phyloP scores from a whole-genome alignment of 805 yeast genomes.

The Wickerhamomyces ciferrii region DNA sequence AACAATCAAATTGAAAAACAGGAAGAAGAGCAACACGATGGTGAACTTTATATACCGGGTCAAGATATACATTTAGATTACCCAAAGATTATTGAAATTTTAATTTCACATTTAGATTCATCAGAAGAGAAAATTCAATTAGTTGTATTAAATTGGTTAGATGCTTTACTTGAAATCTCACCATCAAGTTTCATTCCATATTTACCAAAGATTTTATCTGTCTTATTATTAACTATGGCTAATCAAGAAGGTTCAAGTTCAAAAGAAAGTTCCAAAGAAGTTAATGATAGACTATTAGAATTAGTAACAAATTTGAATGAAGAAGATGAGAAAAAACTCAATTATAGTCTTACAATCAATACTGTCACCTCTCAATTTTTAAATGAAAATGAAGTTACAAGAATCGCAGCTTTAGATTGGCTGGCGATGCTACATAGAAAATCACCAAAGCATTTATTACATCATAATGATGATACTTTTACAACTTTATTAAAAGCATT shows the following conservation, averaged over 20 bases:
- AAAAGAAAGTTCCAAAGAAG: constrained; percentile 45
- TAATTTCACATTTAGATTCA: constrained; percentile 70
- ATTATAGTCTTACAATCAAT: constrained; percentile 58
- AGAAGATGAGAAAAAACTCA: constrained; percentile 29
- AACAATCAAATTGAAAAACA: constrained; percentile 10
- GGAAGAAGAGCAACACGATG: constrained; percentile 29
- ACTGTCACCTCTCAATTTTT: constrained; percentile 68
- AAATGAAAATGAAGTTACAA: constrained; percentile 73
- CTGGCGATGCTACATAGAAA: constrained; percentile 71
- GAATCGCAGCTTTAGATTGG: constrained; percentile 89
- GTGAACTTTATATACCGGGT: constrained; percentile 60
- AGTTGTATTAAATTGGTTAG: constrained; percentile 80
- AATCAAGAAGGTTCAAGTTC: constrained; percentile 35
- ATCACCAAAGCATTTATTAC: constrained; percentile 52
- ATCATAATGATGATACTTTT: constrained; percentile 58
- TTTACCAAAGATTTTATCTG: constrained; percentile 69
- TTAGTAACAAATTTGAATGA: constrained; percentile 29
- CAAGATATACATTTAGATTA: constrained; percentile 82
- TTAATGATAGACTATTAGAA: constrained; percentile 53
- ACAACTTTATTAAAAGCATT: constrained; percentile 73
- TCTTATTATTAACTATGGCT: constrained; percentile 59
- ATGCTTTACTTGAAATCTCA: constrained; percentile 62
- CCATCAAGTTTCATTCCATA: constrained; percentile 72
- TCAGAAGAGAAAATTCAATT: constrained; percentile 72
- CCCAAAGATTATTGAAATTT: constrained; percentile 72